These are phyloP conservation scores for Pythium dissimile DNA, from an alignment of 352 stramenopile genomes.

Conservation along the genomic window DNA sequence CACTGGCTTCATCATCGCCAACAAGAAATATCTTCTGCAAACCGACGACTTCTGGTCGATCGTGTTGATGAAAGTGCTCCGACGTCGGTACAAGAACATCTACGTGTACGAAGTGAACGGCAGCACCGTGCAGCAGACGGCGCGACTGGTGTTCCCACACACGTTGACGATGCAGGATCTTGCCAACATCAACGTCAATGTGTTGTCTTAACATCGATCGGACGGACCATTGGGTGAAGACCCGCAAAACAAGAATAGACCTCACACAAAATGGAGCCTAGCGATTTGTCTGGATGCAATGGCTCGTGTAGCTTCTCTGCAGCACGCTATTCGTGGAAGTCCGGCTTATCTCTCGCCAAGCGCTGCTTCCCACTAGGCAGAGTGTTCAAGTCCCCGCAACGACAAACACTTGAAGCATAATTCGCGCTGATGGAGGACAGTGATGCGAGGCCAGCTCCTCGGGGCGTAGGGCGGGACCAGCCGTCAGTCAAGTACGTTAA, in stretches of 20 bases:
- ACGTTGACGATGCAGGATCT: constrained; percentile 24
- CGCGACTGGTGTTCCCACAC: constrained; percentile 28
- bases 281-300: not conserved
- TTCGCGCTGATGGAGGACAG: too few species aligned
- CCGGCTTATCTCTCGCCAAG: too few species aligned
- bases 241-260: not conserved
- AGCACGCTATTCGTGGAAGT: constrained; percentile 12
- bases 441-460: too few species aligned
- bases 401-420: too few species aligned
- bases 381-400: too few species aligned
- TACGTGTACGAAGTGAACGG: constrained; percentile 32
- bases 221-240: not conserved
- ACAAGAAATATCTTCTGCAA: constrained; percentile 46
- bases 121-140: constrained; percentile 17
- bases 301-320: constrained; percentile 2
- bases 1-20: constrained; percentile 56
- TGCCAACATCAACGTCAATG: constrained; percentile 20
- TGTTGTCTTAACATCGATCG: constrained; percentile 20
- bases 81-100: constrained; percentile 18
- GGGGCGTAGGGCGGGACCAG: too few species aligned
- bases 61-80: constrained; percentile 37
- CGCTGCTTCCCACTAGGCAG: too few species aligned
- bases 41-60: constrained; percentile 40
- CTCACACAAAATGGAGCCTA: too few species aligned
- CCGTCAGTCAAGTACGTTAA: too few species aligned